Evolutionary conservation across 352 stramenopile genomes (phyloP), one percentile per base, ranked within the genome.

Genomic region (Phytophthora brassicae): DNA sequence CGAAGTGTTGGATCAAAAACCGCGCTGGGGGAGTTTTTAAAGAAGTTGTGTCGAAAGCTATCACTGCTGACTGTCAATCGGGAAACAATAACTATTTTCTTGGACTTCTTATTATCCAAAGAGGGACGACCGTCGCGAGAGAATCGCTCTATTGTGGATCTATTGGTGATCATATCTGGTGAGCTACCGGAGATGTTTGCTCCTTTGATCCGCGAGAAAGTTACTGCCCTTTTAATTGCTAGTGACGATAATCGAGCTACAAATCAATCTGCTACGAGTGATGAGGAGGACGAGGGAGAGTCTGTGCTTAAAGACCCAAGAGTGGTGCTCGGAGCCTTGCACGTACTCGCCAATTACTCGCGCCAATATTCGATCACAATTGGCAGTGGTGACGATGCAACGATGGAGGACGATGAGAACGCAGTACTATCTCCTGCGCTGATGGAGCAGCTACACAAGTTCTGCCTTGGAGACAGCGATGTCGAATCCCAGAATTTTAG

Each of bases 1-100:
- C 90, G 89, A 48, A 68, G 77, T 33, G 79, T 94, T 23, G 87
- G 87, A 6, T 91, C 87, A 0, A 96, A 96, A 65, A 83, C 79
- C 1, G 67, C 75, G 9, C 59, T 94, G 5, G 85, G 87, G 4
- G 84, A 89, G 7, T 91, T 92, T 23, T 19, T 93, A 24, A 94
- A 94, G 66, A 89, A 81, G 24, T 46, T 96, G n/a, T 94, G 85
- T 46, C 82, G 85, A 13, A 92, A 92, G 31, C 58, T 92, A 12
- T 85, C 86, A 16, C 52, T 90, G 20, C 56, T 92, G 20, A 92
- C 85, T 1, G 59, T 94, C 9, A 93, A 75, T 57, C 68, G 81
- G 45, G 42, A 49, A 38, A 78, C 65, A 0, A 52, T 88, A 9
- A 51, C 45, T 53, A 51, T 50, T 7, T 78, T 76, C 19, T 42